Evolutionary conservation across 2,329 filamentous ascomycete species (phyloP).

Genomic region (Aureobasidium subglaciale): DNA sequence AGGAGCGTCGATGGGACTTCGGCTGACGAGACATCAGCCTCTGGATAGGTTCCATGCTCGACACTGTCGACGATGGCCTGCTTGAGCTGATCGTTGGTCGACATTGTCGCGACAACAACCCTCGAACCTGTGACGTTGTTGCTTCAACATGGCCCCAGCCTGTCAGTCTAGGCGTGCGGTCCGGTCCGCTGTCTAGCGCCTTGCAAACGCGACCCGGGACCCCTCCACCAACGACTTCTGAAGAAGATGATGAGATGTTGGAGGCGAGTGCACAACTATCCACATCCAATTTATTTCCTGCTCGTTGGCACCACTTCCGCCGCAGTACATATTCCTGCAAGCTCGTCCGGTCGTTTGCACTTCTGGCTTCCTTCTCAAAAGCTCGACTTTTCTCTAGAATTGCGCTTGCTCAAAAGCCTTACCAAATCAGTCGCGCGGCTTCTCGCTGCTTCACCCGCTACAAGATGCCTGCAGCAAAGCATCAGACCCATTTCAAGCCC

Average conservation of each 20-base stretch:
- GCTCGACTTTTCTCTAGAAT: neutral
- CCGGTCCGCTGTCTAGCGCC: conserved; percentile 3
- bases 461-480: conserved; percentile 14
- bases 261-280: neutral
- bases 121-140: neutral
- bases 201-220: neutral
- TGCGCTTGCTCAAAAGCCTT: neutral
- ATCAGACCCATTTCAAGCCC: conserved; percentile 61
- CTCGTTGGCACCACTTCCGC: neutral
- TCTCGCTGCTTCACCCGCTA: neutral
- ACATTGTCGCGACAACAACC: conserved; percentile 3
- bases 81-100: conserved; percentile 1
- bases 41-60: conserved; percentile 48
- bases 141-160: conserved; percentile 1
- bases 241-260: conserved; percentile 1
- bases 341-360: neutral
- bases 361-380: neutral
- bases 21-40: conserved; percentile 50
- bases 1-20: conserved; percentile 41
- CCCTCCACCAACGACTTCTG: neutral
- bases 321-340: neutral
- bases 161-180: conserved; percentile 5
- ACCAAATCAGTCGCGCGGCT: neutral
- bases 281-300: neutral
- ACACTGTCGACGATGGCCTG: conserved; percentile 58